Evolutionary conservation across 2,329 filamentous ascomycete genomes (phyloP).

Genomic region (Sporothrix globosa): DNA sequence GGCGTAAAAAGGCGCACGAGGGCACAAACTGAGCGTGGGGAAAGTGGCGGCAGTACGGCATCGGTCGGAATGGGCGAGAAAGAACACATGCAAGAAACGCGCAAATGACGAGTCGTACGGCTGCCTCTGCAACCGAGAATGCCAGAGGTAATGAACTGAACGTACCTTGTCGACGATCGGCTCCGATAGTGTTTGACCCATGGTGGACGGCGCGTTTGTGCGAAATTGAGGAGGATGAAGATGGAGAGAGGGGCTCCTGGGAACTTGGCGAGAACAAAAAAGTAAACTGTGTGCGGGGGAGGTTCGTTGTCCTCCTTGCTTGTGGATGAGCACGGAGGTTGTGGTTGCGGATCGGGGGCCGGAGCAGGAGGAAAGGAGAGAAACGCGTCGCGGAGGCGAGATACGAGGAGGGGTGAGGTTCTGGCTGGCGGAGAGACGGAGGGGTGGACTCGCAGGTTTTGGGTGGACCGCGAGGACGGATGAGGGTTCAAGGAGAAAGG

Average conservation of each 20-base stretch:
- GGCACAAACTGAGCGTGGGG: conserved; percentile 5
- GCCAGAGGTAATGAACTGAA: conserved; percentile 36
- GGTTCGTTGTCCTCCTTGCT: conserved; percentile 18
- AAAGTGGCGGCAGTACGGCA: conserved; percentile 15
- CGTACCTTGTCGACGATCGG: conserved; percentile 98
- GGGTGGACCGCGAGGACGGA: conserved; percentile 29
- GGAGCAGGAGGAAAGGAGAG: conserved; percentile 32
- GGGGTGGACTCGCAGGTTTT: conserved; percentile 28
- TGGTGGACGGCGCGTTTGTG: conserved; percentile 52
- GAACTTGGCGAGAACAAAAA: conserved; percentile 21
- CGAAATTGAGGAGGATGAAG: conserved; percentile 5
- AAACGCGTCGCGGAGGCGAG: conserved; percentile 40
- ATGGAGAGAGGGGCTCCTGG: conserved; percentile 11
- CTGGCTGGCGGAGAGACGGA: conserved; percentile 34
- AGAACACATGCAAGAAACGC: neutral
- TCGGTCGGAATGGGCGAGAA: conserved; percentile 4
- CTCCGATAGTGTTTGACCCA: conserved; percentile 99
- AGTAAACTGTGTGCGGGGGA: conserved; percentile 14
- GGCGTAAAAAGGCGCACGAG: conserved; percentile 26
- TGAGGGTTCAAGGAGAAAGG: conserved; percentile 28
- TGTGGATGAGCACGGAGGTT: conserved; percentile 14
- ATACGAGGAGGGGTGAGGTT: conserved; percentile 38
- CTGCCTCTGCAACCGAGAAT: neutral
- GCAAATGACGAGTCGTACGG: conserved; percentile 2
- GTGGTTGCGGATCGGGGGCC: conserved; percentile 25